phyloP scores from a whole-genome alignment of 2,329 filamentous ascomycete species.

The Didymella pomorum region DNA sequence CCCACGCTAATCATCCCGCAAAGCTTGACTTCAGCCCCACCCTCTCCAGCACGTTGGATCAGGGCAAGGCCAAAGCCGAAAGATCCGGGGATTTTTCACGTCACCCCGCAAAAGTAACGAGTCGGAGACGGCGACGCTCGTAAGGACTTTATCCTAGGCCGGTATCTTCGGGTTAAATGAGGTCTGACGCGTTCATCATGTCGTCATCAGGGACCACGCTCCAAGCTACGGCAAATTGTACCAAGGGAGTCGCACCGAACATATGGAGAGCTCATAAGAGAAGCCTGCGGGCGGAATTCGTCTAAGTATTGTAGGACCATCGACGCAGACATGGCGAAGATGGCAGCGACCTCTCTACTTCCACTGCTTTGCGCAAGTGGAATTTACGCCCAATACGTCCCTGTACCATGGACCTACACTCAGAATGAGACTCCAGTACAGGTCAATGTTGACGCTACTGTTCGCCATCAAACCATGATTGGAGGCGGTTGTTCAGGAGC shows the following conservation, averaged over 20 bases:
- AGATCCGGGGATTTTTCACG: background rate
- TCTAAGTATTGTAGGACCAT: background rate
- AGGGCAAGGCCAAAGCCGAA: background rate
- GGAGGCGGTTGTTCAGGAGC: background rate
- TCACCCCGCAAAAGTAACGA: background rate
- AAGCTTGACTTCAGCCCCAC: slow-evolving; percentile 2
- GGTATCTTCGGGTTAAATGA: background rate
- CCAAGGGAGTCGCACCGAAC: background rate
- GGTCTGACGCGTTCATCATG: background rate
- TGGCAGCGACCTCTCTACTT: background rate
- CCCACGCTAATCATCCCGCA: background rate
- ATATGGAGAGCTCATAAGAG: background rate
- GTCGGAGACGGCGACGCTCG: background rate
- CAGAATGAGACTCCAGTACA: background rate
- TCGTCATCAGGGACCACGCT: background rate
- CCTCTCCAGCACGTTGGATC: background rate
- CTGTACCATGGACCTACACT: background rate
- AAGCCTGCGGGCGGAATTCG: background rate
- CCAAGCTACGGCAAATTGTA: background rate
- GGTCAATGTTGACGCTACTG: background rate
- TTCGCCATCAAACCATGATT: background rate
- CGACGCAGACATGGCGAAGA: background rate
- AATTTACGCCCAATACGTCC: background rate
- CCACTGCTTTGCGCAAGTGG: background rate
- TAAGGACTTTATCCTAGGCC: background rate